phyloP scores from a whole-genome alignment of 129 eudicot genomes.

The Gnaphalium uliginosum region DNA sequence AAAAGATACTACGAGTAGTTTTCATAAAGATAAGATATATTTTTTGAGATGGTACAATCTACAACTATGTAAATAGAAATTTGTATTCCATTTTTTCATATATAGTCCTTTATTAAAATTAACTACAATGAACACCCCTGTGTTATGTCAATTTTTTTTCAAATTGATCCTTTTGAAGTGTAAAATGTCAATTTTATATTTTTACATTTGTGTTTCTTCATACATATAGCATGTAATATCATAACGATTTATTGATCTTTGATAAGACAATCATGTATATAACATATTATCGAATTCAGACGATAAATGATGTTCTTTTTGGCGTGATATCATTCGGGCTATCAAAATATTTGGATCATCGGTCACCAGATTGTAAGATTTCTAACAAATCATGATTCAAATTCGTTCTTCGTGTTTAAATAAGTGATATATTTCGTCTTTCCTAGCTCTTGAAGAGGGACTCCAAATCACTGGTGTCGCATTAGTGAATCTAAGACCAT shows the following conservation, averaged over 20 bases:
- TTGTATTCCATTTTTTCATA: too few relatives aligned
- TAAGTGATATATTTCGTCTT: neutral
- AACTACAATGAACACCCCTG: too few relatives aligned
- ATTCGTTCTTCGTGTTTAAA: neutral
- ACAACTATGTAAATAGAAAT: too few relatives aligned
- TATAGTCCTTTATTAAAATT: too few relatives aligned
- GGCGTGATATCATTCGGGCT: slow-evolving; percentile 78
- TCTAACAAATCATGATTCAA: neutral
- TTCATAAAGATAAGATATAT: too few relatives aligned
- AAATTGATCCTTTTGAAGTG: too few relatives aligned
- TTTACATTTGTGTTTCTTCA: neutral
- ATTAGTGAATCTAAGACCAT: slow-evolving; percentile 71
- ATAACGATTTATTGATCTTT: neutral
- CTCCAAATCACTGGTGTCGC: slow-evolving; percentile 68
- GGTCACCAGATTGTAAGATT: slow-evolving; percentile 53
- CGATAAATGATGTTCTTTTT: slow-evolving; percentile 81
- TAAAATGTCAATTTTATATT: too few relatives aligned
- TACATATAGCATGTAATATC: neutral
- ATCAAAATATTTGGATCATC: slow-evolving; percentile 60
- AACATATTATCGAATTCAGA: slow-evolving; percentile 49
- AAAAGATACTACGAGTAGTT: too few relatives aligned
- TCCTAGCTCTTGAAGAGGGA: slow-evolving; percentile 54
- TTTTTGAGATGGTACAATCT: too few relatives aligned
- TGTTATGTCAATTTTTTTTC: too few relatives aligned
- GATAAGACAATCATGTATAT: neutral